These are phyloP conservation scores for Fistulinella prunicolor DNA, from an alignment of 768 basidiomycete genomes.

Conservation along the genomic window DNA sequence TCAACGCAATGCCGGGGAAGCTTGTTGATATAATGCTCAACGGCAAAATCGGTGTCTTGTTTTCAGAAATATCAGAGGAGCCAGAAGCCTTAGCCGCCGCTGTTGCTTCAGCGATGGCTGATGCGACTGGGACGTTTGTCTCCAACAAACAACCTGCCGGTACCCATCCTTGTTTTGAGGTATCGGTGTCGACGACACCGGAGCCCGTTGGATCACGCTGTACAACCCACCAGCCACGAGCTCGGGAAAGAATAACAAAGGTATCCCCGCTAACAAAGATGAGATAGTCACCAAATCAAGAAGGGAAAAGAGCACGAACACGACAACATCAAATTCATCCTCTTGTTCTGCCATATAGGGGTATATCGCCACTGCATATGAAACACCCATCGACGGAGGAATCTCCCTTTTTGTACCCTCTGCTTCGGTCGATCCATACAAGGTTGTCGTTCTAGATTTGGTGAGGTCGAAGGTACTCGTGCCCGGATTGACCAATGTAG, in stretches of 20 bases:
- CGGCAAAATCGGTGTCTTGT: constrained; percentile 81
- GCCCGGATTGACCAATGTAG: constrained; percentile 33
- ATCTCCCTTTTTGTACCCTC: constrained; percentile 42
- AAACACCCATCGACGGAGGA: constrained; percentile 54
- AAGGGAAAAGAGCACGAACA: constrained; percentile 52
- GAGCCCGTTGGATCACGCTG: constrained; percentile 89
- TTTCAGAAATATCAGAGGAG: constrained; percentile 37
- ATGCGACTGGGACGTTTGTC: constrained; percentile 86
- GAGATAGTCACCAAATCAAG: background rate
- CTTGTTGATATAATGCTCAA: constrained; percentile 94
- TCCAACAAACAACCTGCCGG: constrained; percentile 96
- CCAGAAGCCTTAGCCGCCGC: constrained; percentile 52
- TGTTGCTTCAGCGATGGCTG: constrained; percentile 80
- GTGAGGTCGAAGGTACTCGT: constrained; percentile 27
- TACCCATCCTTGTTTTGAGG: constrained; percentile 91
- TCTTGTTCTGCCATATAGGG: constrained; percentile 99
- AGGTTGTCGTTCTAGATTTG: constrained; percentile 17
- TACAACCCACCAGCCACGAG: constrained; percentile 99
- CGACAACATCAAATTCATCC: constrained; percentile 96
- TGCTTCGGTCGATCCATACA: constrained; percentile 25
- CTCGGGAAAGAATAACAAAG: constrained; percentile 87
- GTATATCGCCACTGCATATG: constrained; percentile 97
- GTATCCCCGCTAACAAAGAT: constrained; percentile 70
- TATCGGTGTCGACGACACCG: constrained; percentile 73
- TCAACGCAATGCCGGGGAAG: constrained; percentile 93